A percentile compares a stretch with the other conserved stretches of the same genome.
Evolutionary conservation across 2,329 filamentous ascomycete genomes (phyloP).

Genomic region (Bertia moriformis): DNA sequence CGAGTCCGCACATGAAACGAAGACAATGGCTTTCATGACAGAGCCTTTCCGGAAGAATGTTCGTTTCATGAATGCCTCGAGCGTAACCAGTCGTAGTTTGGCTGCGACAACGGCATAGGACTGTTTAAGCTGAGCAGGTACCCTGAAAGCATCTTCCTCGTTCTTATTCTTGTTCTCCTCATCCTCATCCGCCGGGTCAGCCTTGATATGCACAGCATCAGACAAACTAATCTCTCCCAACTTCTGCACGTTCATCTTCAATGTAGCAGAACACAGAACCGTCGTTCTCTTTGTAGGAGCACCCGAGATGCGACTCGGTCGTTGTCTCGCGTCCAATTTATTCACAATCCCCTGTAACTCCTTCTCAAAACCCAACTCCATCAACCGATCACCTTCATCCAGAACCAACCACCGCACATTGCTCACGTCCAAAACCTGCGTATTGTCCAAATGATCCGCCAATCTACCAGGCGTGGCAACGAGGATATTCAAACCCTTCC

Average conservation of each 20-base stretch:
- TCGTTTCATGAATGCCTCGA: slow-evolving; percentile 71
- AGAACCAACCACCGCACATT: slow-evolving; percentile 87
- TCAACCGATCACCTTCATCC: slow-evolving; percentile 92
- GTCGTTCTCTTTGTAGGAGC: slow-evolving; percentile 51
- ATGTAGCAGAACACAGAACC: slow-evolving; percentile 84
- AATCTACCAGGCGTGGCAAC: slow-evolving; percentile 87
- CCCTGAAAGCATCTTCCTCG: slow-evolving; percentile 52
- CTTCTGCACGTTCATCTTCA: slow-evolving; percentile 94
- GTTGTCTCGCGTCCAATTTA: slow-evolving; percentile 31
- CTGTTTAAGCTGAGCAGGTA: slow-evolving; percentile 87
- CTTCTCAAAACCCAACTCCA: slow-evolving; percentile 95
- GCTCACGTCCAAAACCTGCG: slow-evolving; percentile 72
- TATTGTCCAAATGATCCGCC: slow-evolving; percentile 84
- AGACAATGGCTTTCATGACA: slow-evolving; percentile 92
- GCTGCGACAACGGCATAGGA: slow-evolving; percentile 75
- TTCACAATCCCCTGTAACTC: slow-evolving; percentile 78
- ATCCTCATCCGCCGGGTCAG: slow-evolving; percentile 26
- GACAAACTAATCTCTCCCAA: slow-evolving; percentile 90
- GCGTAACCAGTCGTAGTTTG: slow-evolving; percentile 78
- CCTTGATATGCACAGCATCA: slow-evolving; percentile 75
- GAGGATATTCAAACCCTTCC: slow-evolving; percentile 89
- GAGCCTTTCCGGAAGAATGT: slow-evolving; percentile 78
- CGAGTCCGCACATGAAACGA: slow-evolving; percentile 91
- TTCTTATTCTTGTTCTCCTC: slow-evolving; percentile 26
- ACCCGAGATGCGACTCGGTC: not conserved